A percentile compares a stretch with the other conserved stretches of the same genome.
Conservation (phyloP, 805 yeast species). For the Metschnikowia rubicola region DNA sequence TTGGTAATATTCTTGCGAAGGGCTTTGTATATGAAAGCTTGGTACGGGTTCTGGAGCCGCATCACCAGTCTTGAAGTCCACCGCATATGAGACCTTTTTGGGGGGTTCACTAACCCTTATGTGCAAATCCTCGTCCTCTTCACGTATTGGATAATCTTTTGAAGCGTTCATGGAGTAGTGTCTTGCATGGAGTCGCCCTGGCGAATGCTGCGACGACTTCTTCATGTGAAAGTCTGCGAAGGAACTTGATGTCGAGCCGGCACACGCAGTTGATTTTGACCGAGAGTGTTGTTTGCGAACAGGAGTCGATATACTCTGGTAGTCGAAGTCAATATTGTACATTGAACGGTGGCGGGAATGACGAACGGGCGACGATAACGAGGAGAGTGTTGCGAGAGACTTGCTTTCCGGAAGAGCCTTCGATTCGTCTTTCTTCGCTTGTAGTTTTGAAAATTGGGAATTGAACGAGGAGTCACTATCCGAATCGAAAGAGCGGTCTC, state of each 20-base stretch:
- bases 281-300: conserved; percentile 2
- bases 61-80: conserved; percentile 32
- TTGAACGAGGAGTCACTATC: conserved; percentile 28
- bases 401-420: conserved; percentile 1
- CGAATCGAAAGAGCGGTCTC: conserved; percentile 29
- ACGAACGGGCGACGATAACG: conserved; percentile 21
- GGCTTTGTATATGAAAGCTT: conserved; percentile 1
- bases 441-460: conserved; percentile 17
- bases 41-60: not conserved
- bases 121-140: conserved; percentile 3
- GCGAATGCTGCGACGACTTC: not conserved
- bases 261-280: conserved; percentile 9
- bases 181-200: not conserved
- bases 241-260: not conserved
- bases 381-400: conserved; percentile 8
- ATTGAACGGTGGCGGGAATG: conserved; percentile 41
- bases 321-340: conserved; percentile 28
- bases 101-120: conserved; percentile 40
- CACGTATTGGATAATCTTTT: not conserved
- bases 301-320: not conserved
- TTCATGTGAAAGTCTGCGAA: not conserved
- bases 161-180: not conserved
- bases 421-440: not conserved
- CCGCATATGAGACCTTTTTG: conserved; percentile 30
- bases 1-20: conserved; percentile 3